A percentile compares a stretch with the other conserved stretches of the same genome.
Evolutionary conservation across 2,329 filamentous ascomycete genomes (phyloP).

Genomic region (Proliferodiscus dingleyae): DNA sequence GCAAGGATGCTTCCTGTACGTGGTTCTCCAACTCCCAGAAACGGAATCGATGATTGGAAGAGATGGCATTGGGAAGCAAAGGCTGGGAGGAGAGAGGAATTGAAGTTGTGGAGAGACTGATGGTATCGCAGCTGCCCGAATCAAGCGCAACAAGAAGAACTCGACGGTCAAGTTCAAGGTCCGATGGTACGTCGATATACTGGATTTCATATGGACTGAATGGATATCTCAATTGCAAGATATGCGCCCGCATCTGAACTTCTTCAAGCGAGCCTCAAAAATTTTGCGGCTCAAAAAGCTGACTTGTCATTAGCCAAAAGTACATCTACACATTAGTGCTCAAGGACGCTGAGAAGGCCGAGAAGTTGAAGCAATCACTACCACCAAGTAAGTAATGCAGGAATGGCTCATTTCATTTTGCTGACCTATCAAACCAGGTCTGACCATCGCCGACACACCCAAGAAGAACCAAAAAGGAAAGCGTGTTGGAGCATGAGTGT

Average conservation of each 20-base stretch:
- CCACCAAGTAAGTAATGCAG: conserved; percentile 75
- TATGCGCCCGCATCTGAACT: not conserved
- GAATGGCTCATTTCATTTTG: conserved; percentile 19
- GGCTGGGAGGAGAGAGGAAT: not conserved
- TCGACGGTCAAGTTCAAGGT: conserved; percentile 98
- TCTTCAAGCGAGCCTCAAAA: not conserved
- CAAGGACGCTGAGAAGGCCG: conserved; percentile 98
- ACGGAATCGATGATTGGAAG: too few relatives aligned
- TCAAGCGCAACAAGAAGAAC: conserved; percentile 91
- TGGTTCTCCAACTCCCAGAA: conserved; percentile 39
- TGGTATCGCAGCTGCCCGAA: conserved; percentile 64
- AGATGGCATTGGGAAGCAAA: not conserved
- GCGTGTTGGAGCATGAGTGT: conserved; percentile 27
- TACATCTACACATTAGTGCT: conserved; percentile 98
- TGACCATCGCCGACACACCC: conserved; percentile 54
- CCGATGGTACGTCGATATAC: not conserved
- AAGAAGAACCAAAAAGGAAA: conserved; percentile 52
- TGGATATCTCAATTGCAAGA: not conserved
- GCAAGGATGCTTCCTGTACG: conserved; percentile 99
- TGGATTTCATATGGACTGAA: not conserved
- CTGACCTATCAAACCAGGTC: conserved; percentile 41
- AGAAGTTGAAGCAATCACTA: conserved; percentile 99
- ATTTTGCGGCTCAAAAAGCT: not conserved
- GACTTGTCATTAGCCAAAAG: conserved; percentile 63
- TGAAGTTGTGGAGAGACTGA: conserved; percentile 21